phyloP scores from a whole-genome alignment of 148 eudicot genomes.

The Salicornia ramosissima region DNA sequence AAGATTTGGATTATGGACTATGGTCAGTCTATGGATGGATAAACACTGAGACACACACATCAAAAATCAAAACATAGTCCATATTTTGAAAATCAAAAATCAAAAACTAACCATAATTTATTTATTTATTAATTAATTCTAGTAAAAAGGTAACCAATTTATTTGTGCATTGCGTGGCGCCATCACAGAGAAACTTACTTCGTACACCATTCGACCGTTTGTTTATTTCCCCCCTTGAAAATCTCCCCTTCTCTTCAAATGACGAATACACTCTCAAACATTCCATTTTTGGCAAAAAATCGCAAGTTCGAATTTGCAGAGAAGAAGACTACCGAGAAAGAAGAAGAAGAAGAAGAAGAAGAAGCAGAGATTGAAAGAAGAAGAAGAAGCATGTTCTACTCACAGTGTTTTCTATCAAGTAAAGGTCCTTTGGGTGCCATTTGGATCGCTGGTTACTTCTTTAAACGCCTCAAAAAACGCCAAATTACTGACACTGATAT shows the following conservation, averaged over 20 bases:
- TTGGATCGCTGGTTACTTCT: conserved; percentile 85
- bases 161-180: conserved; percentile 1
- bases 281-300: background rate
- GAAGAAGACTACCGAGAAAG: background rate
- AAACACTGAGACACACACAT: background rate
- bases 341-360: background rate
- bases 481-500: conserved; percentile 62
- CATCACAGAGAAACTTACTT: conserved; percentile 10
- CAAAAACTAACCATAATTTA: background rate
- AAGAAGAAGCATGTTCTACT: conserved; percentile 46
- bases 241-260: background rate
- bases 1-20: too few species aligned
- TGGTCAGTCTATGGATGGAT: too few species aligned
- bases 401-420: conserved; percentile 49
- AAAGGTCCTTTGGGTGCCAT: conserved; percentile 61
- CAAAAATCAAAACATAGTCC: background rate
- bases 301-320: background rate
- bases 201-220: conserved; percentile 28
- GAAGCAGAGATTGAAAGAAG: conserved; percentile 6
- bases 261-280: background rate
- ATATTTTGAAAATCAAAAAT: background rate
- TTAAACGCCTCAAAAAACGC: conserved; percentile 59
- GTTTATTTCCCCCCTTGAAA: background rate
- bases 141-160: background rate
- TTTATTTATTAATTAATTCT: too few species aligned